Evolutionary conservation across 2,329 filamentous ascomycete species (phyloP).

Genomic region (Didymellaceae sp.): DNA sequence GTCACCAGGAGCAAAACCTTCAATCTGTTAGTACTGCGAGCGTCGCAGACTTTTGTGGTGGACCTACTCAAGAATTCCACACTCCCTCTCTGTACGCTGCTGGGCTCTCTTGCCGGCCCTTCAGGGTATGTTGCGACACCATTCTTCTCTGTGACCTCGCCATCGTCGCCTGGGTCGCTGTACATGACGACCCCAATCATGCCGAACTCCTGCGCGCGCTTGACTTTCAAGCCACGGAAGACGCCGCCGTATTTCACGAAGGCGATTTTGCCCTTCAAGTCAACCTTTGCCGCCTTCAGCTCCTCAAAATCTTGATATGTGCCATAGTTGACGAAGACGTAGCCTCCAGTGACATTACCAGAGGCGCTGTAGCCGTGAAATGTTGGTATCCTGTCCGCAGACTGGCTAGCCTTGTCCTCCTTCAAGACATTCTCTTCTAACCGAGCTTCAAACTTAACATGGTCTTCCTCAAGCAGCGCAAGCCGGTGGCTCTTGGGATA

Average conservation of each 20-base stretch:
- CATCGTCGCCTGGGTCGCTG: slow-evolving; percentile 88
- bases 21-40: slow-evolving; percentile 18
- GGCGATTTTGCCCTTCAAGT: slow-evolving; percentile 83
- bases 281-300: slow-evolving; percentile 74
- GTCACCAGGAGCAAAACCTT: slow-evolving; percentile 69
- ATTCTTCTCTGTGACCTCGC: slow-evolving; percentile 78
- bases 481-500: slow-evolving; percentile 58
- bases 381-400: slow-evolving; percentile 77
- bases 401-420: slow-evolving; percentile 78
- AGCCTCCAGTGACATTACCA: slow-evolving; percentile 87
- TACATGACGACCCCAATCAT: slow-evolving; percentile 88
- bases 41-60: no score
- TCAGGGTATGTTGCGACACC: slow-evolving; percentile 81
- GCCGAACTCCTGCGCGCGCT: slow-evolving; percentile 87
- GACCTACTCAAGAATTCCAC: slow-evolving; percentile 64
- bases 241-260: slow-evolving; percentile 84
- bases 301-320: slow-evolving; percentile 87
- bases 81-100: slow-evolving; percentile 88
- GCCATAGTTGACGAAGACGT: slow-evolving; percentile 91
- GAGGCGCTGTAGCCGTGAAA: slow-evolving; percentile 95
- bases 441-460: slow-evolving; percentile 76
- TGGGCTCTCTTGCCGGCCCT: slow-evolving; percentile 85
- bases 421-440: slow-evolving; percentile 84
- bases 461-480: slow-evolving; percentile 50
- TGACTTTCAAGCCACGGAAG: slow-evolving; percentile 91